These are phyloP conservation scores for Massariosphaeria phaeospora DNA, from an alignment of 495 filamentous ascomycete species.

Conservation along the genomic window DNA sequence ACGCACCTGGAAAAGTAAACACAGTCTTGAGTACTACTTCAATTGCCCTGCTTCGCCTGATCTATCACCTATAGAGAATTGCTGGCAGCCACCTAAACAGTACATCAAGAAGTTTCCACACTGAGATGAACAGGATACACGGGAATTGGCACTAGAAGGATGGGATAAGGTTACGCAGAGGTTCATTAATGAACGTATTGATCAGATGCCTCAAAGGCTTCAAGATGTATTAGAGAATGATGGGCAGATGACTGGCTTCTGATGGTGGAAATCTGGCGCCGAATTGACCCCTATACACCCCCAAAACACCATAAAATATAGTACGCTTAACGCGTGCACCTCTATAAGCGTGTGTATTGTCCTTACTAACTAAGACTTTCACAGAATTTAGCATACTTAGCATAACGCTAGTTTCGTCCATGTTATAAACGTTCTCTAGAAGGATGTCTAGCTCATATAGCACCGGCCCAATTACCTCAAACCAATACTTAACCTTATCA, in stretches of 20 bases:
- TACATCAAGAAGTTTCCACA: constrained; percentile 12
- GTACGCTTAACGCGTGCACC: no score
- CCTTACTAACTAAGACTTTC: not conserved
- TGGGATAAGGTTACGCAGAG: not conserved
- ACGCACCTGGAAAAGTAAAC: constrained; percentile 7
- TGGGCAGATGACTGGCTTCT: not conserved
- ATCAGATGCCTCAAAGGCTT: not conserved
- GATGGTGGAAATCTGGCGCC: not conserved
- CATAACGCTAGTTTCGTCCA: not conserved
- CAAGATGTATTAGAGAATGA: not conserved
- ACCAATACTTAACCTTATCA: not conserved
- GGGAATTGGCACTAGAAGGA: not conserved
- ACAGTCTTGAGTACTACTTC: constrained; percentile 18
- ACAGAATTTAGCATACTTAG: no score
- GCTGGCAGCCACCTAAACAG: constrained; percentile 19
- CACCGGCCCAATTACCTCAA: not conserved
- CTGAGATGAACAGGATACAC: constrained; percentile 7
- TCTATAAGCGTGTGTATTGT: not conserved
- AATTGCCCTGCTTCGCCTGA: constrained; percentile 13
- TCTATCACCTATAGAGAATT: constrained; percentile 23
- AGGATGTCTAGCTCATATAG: not conserved
- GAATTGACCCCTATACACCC: no score
- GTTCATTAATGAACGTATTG: not conserved
- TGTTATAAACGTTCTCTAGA: not conserved
- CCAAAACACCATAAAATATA: no score